These are phyloP conservation scores for Neodidymelliopsis sp. DNA, from an alignment of 2,329 filamentous ascomycete genomes.

Conservation along the genomic window DNA sequence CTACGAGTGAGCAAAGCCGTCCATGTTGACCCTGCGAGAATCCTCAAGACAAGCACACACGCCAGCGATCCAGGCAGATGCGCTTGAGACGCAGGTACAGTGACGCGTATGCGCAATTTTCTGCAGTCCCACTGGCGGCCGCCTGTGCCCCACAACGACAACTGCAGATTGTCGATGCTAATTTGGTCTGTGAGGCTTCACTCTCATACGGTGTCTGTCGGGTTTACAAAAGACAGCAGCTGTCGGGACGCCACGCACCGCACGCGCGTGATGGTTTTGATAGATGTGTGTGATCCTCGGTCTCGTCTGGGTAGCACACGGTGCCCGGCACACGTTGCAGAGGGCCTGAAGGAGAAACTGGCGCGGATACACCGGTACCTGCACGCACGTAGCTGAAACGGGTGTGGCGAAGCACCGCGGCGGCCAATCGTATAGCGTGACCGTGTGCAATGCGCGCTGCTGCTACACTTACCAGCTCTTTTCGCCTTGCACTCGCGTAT, in stretches of 20 bases:
- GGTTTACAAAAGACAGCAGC: slow-evolving; percentile 3
- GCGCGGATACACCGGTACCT: slow-evolving; percentile 7
- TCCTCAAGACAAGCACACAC: neutral
- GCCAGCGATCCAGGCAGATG: slow-evolving; percentile 3
- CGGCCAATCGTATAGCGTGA: slow-evolving; percentile 8
- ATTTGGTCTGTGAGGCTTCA: slow-evolving; percentile 6
- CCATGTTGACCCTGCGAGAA: slow-evolving; percentile 1
- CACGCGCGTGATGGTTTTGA: slow-evolving; percentile 9
- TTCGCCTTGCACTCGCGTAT: slow-evolving; percentile 12
- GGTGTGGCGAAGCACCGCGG: slow-evolving; percentile 16
- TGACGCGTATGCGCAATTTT: slow-evolving; percentile 20
- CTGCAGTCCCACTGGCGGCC: slow-evolving; percentile 16
- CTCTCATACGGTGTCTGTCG: slow-evolving; percentile 11
- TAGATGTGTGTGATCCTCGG: slow-evolving; percentile 7
- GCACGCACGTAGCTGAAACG: slow-evolving; percentile 11
- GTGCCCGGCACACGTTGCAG: slow-evolving; percentile 10
- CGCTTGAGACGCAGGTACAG: slow-evolving; percentile 22
- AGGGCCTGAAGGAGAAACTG: neutral
- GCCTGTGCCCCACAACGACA: slow-evolving; percentile 10
- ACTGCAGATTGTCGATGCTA: slow-evolving; percentile 21
- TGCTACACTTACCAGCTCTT: slow-evolving; percentile 6
- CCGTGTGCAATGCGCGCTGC: neutral
- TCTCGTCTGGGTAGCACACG: slow-evolving; percentile 15
- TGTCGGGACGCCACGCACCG: slow-evolving; percentile 9
- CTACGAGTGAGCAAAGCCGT: neutral